A percentile compares a stretch with the other conserved stretches of the same genome.
phyloP scores from a whole-genome alignment of 805 yeast species.

The Lipomyces orientalis region DNA sequence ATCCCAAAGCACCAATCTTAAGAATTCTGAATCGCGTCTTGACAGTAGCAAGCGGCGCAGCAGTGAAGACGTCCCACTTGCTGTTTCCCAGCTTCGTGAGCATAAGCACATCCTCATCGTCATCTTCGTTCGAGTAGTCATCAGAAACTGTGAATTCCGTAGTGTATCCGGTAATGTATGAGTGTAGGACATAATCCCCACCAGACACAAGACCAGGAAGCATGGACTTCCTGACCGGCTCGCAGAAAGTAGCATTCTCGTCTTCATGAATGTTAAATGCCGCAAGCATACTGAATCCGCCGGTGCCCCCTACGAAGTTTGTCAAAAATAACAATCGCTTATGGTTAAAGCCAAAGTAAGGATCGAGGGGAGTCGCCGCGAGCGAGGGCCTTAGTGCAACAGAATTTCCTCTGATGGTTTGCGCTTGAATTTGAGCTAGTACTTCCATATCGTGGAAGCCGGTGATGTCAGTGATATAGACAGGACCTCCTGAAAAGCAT shows the following conservation, averaged over 20 bases:
- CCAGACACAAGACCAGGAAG: constrained; percentile 28
- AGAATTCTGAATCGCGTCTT: constrained; percentile 18
- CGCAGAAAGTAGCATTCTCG: constrained; percentile 14
- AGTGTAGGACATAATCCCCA: constrained; percentile 27
- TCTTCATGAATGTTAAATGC: constrained; percentile 31
- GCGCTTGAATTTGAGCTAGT: constrained; percentile 29
- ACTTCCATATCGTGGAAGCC: constrained; percentile 37
- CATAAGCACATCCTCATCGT: constrained; percentile 17
- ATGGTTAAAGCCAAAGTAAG: constrained; percentile 28
- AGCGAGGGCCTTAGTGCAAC: constrained; percentile 32
- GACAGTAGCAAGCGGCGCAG: constrained; percentile 34
- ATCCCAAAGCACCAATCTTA: constrained; percentile 32
- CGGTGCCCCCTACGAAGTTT: constrained; percentile 34
- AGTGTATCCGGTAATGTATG: constrained; percentile 25
- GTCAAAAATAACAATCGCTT: constrained; percentile 23
- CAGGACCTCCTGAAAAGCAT: constrained; percentile 45
- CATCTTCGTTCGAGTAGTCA: constrained; percentile 12
- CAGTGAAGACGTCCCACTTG: constrained; percentile 36
- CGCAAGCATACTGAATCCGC: constrained; percentile 34
- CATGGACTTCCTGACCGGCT: constrained; percentile 28
- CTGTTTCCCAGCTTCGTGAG: constrained; percentile 22
- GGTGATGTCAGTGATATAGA: constrained; percentile 42
- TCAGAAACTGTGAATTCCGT: constrained; percentile 21
- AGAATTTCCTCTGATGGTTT: constrained; percentile 29
- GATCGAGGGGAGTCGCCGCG: constrained; percentile 32